These are phyloP conservation scores for Trichosporon inkin DNA, from an alignment of 1,284 basidiomycete genomes.

Conservation along the genomic window DNA sequence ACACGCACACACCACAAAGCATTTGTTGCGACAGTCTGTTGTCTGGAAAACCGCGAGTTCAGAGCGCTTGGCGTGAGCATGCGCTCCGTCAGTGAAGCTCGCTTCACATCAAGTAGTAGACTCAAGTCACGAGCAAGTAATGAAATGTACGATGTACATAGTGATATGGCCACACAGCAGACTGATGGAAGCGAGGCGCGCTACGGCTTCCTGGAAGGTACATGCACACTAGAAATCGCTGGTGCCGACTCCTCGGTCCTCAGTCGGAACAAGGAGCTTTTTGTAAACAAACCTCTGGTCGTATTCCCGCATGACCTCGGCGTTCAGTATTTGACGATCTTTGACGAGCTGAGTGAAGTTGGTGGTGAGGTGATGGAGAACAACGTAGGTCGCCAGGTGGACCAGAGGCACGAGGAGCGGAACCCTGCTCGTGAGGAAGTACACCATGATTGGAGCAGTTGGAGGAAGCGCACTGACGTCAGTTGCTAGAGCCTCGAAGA, in stretches of 20 bases:
- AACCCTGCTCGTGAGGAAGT: conserved; percentile 36
- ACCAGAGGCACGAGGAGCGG: conserved; percentile 40
- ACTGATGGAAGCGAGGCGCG: background rate
- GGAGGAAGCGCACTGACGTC: conserved; percentile 39
- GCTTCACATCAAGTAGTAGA: conserved; percentile 7
- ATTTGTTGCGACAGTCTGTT: conserved; percentile 4
- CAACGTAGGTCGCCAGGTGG: conserved; percentile 32
- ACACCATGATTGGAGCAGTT: conserved; percentile 36
- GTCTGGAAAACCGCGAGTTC: conserved; percentile 2
- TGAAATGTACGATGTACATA: conserved; percentile 10
- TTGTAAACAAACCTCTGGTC: conserved; percentile 49
- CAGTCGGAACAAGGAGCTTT: conserved; percentile 38
- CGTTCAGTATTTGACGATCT: conserved; percentile 44
- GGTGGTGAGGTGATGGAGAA: conserved; percentile 37
- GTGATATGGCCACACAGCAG: background rate
- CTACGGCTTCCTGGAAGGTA: no score
- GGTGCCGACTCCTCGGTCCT: conserved; percentile 45
- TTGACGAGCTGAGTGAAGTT: conserved; percentile 45
- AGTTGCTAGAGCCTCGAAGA: no score
- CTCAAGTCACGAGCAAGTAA: conserved; percentile 7
- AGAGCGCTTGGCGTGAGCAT: background rate
- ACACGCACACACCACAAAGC: background rate
- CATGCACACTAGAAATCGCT: conserved; percentile 25
- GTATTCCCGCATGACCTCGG: conserved; percentile 51
- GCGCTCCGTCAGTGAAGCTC: background rate